Percentiles rank a stretch among this genome's conserved stretches.
phyloP scores from a whole-genome alignment of 257 asterid species.

The Ocimum tenuiflorum region DNA sequence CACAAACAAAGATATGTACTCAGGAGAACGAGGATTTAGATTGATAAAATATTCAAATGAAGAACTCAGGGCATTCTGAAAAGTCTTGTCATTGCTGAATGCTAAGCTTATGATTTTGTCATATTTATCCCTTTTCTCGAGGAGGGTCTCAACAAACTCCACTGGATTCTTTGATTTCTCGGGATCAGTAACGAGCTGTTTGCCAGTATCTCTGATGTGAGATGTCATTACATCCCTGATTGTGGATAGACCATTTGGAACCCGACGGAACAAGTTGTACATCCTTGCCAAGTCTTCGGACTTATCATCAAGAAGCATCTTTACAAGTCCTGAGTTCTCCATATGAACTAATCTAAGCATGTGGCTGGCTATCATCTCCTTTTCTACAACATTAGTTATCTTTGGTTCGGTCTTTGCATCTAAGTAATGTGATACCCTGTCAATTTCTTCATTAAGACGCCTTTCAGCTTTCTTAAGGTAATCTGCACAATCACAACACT shows the following conservation, averaged over 20 bases:
- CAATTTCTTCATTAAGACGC: slow-evolving; percentile 79
- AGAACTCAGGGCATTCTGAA: slow-evolving; percentile 85
- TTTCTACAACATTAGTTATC: slow-evolving; percentile 69
- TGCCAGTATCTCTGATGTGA: slow-evolving; percentile 75
- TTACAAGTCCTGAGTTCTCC: slow-evolving; percentile 85
- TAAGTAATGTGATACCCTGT: slow-evolving; percentile 74
- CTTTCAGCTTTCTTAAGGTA: slow-evolving; percentile 77
- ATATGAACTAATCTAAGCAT: slow-evolving; percentile 75
- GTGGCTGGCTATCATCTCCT: slow-evolving; percentile 86
- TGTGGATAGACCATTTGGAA: slow-evolving; percentile 60
- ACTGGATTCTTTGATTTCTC: slow-evolving; percentile 87
- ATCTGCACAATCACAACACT: slow-evolving; percentile 78
- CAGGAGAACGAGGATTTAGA: slow-evolving; percentile 81
- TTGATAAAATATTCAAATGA: slow-evolving; percentile 87
- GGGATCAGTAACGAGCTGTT: slow-evolving; percentile 85
- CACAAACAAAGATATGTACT: slow-evolving; percentile 74
- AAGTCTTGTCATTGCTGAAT: slow-evolving; percentile 70
- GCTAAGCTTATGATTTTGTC: slow-evolving; percentile 61
- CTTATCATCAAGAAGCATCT: slow-evolving; percentile 75
- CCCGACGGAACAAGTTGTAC: slow-evolving; percentile 67
- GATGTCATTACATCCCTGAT: slow-evolving; percentile 76
- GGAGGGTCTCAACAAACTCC: slow-evolving; percentile 70
- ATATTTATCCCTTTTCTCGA: slow-evolving; percentile 67
- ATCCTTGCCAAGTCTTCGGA: slow-evolving; percentile 76
- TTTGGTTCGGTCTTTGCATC: slow-evolving; percentile 66